Base-by-base conservation (phyloP, 345 rosid genomes). In the Melaleuca alternifolia region DNA sequence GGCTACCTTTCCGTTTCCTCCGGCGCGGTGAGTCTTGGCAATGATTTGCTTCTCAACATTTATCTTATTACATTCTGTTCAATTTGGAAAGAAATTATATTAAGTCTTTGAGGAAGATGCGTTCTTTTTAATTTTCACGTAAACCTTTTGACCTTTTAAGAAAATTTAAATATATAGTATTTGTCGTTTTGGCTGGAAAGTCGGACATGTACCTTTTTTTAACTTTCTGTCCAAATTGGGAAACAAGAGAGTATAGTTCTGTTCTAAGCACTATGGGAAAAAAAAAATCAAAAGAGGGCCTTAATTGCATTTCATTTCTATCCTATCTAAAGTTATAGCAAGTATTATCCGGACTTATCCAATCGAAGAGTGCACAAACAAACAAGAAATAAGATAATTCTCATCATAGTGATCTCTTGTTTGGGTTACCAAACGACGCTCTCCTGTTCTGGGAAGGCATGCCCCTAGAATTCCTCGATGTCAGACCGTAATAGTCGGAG, bases 1-100 rank as follows among this genome's bases (percentile, higher is more conserved):
- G 89, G 87, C 26, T 86, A 88, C 84, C 71, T 88, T 51, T 85
- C 89, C 15, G 82, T 88, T 44, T 57, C 92, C 46, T 84, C 89
- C 9, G 85, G 50, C 50, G 89, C 87, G 82, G 92, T 88, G 87
- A 88, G 89, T 85, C n/a, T 33, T 65, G 16, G 46, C 83, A 53
- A 30, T 33, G 44, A 30, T 65, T 1, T 30, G 11, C 75, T 30
- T 33, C 77, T 65, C 77, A 16, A 30, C 44, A 65, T 30, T 65
- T 65, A n/a, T 33, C 8, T 59, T 15, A 30, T 30, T 30, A 30
- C 7, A 7, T 15, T 14, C 44, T 7, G 20, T 15, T 30, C 76
- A 18, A 62, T 62, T n/a, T n/a, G 33, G 13, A 59, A n/a, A 51
- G 33, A 30, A 59, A 59, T 59, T 59, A n/a, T 33, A n/a, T n/a